phyloP scores from a whole-genome alignment of 2,329 filamentous ascomycete species.

The Penicillium sp. region DNA sequence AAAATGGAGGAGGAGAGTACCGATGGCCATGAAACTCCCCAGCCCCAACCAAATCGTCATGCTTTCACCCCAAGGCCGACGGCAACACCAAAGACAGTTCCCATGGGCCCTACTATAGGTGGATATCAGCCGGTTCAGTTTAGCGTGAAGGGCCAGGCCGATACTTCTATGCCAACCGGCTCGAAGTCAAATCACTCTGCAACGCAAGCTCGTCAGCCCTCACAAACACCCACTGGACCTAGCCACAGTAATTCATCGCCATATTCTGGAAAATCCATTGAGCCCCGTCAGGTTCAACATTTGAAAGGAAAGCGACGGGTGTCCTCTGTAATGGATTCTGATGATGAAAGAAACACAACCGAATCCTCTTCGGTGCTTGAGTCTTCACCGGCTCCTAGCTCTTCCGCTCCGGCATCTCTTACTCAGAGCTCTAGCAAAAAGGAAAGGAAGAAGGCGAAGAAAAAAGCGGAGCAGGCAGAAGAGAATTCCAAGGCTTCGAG shows the following conservation, averaged over 20 bases:
- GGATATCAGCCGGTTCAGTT: neutral
- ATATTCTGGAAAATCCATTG: neutral
- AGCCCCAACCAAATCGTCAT: neutral
- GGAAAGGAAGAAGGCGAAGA: constrained; percentile 17
- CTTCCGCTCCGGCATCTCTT: neutral
- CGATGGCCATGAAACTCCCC: neutral
- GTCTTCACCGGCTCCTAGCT: neutral
- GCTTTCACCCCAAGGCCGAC: neutral
- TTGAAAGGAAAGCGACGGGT: neutral
- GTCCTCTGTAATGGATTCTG: neutral
- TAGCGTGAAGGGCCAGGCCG: neutral
- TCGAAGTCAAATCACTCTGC: neutral
- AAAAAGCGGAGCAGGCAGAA: neutral
- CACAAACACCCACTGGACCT: neutral
- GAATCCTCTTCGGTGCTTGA: neutral
- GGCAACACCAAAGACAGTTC: neutral
- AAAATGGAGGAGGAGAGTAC: neutral
- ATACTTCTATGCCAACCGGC: neutral
- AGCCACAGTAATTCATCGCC: neutral
- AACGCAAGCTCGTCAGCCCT: neutral
- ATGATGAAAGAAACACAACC: neutral
- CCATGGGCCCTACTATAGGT: neutral
- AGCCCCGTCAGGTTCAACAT: neutral
- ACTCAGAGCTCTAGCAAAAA: constrained; percentile 3
- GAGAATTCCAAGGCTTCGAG: neutral